Conservation (phyloP, 495 filamentous ascomycete genomes). For the Halenospora varia region DNA sequence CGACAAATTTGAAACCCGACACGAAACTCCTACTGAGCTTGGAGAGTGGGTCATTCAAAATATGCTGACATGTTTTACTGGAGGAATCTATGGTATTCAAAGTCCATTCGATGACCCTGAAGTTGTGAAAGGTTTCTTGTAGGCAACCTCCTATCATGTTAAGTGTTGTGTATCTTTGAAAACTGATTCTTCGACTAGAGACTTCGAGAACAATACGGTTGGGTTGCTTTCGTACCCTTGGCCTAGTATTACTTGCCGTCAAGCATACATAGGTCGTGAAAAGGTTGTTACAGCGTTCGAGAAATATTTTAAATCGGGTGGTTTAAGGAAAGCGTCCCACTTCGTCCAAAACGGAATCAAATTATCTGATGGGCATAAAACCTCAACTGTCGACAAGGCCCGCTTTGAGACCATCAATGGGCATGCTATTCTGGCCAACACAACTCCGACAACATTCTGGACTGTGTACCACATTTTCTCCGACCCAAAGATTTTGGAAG, state of each 20-base stretch:
- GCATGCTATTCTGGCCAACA: conserved; percentile 6
- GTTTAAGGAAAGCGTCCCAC: neutral
- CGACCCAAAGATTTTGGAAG: conserved; percentile 12
- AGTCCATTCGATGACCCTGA: neutral
- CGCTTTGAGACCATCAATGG: conserved; percentile 2
- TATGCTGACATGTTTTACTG: neutral
- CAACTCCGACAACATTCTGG: conserved; percentile 22
- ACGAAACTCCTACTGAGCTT: neutral
- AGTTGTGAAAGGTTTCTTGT: neutral
- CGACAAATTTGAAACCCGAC: neutral
- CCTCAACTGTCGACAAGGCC: conserved; percentile 5
- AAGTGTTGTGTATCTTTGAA: too few species aligned
- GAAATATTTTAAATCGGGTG: neutral
- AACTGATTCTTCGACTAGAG: too few species aligned
- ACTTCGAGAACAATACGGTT: neutral
- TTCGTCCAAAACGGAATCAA: neutral
- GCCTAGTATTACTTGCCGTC: neutral
- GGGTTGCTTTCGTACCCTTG: neutral
- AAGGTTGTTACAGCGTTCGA: neutral
- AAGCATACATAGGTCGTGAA: neutral
- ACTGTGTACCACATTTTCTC: conserved; percentile 22
- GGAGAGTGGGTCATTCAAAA: neutral
- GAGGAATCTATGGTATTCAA: neutral
- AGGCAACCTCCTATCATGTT: too few species aligned
- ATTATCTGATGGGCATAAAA: neutral